These are phyloP conservation scores for Lathyrus aphaca DNA, from an alignment of 306 rosid genomes.

Conservation along the genomic window DNA sequence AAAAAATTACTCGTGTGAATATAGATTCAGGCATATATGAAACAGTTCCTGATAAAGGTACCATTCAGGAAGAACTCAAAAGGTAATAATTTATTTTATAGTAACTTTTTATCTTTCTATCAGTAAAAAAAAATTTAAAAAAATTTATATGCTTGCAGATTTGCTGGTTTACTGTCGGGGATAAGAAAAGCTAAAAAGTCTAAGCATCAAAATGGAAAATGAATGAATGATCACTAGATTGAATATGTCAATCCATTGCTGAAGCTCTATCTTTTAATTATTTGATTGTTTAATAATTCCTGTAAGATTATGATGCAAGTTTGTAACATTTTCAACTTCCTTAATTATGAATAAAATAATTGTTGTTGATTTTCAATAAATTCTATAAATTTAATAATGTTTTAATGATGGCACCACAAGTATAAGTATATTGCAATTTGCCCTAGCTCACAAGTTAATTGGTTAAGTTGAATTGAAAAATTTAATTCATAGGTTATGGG, in stretches of 20 bases:
- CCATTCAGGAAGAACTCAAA: too few species aligned
- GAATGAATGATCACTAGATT: neutral
- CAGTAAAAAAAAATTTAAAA: too few species aligned
- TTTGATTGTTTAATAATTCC: neutral
- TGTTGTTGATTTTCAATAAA: neutral
- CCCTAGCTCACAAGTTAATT: neutral
- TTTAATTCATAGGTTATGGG: neutral
- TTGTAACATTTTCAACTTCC: neutral
- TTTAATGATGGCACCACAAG: neutral
- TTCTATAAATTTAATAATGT: neutral
- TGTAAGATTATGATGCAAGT: neutral
- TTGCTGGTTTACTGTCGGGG: conserved; percentile 34
- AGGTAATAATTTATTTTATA: too few species aligned
- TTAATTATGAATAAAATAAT: neutral
- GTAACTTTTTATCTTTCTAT: too few species aligned
- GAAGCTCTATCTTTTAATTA: neutral
- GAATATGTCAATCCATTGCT: neutral
- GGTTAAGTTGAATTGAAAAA: neutral
- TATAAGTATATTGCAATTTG: neutral
- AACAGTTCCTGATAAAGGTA: too few species aligned
- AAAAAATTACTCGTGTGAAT: too few species aligned
- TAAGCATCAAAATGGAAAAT: neutral
- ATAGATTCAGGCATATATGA: too few species aligned
- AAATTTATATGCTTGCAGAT: conserved; percentile 33
- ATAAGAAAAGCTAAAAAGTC: conserved; percentile 30